phyloP scores from a whole-genome alignment of 1,284 basidiomycete species.

The Apiotrichum porosum region DNA sequence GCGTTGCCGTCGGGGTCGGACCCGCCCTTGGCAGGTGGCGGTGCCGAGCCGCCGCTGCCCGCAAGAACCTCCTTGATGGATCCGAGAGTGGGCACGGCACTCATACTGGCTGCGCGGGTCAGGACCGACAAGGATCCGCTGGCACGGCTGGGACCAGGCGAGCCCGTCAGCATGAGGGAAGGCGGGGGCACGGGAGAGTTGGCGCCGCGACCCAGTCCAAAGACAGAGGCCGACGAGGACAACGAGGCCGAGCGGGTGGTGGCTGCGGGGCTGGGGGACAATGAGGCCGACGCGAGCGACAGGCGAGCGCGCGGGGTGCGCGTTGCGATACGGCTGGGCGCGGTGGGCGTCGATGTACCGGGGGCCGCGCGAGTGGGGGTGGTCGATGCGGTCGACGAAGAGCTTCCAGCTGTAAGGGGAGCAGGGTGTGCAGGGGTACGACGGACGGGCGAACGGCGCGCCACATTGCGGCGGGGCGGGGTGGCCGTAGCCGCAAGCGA shows the following conservation, averaged over 20 bases:
- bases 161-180: background rate
- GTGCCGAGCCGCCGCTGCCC: constrained; percentile 5
- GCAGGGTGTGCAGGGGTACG: background rate
- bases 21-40: constrained; percentile 13
- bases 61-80: constrained; percentile 10
- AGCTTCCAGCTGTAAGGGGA: too few relatives aligned
- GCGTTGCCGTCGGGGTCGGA: constrained; percentile 12
- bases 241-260: constrained; percentile 21
- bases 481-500: background rate
- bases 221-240: too few relatives aligned
- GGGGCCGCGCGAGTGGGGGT: background rate
- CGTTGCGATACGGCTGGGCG: too few relatives aligned
- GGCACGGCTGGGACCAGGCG: background rate
- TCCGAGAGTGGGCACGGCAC: constrained; percentile 24
- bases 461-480: constrained; percentile 6
- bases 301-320: too few relatives aligned
- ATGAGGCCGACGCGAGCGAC: too few relatives aligned
- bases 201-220: constrained; percentile 20
- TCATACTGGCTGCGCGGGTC: constrained; percentile 18
- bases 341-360: too few relatives aligned
- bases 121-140: constrained; percentile 9
- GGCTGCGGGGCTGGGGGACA: too few relatives aligned
- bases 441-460: constrained; percentile 2
- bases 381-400: background rate
- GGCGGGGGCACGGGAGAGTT: constrained; percentile 4